Conservation (phyloP, 1,284 basidiomycete genomes). For the Trametes sp. region DNA sequence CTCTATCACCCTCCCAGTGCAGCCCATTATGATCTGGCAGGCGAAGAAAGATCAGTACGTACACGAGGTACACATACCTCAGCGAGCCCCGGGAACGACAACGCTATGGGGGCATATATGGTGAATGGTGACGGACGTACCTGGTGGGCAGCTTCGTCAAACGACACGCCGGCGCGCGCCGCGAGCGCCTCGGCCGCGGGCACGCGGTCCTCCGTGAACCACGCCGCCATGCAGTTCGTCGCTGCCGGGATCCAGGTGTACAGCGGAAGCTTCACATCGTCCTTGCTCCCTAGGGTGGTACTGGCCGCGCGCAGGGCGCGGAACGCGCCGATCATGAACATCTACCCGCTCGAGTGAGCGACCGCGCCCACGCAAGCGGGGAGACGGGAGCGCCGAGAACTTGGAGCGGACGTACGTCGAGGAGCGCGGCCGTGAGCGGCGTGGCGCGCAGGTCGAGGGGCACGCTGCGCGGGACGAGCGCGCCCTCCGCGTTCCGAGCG, state of each 20-base stretch:
- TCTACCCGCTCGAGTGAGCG: background rate
- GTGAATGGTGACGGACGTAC: background rate
- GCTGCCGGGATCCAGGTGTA: slow-evolving; percentile 1
- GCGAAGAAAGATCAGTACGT: background rate
- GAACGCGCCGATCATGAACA: background rate
- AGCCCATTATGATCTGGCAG: background rate
- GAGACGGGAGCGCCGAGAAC: background rate
- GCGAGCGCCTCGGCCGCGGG: slow-evolving; percentile 1
- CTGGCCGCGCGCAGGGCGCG: background rate
- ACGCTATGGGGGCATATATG: no score
- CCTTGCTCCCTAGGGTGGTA: background rate
- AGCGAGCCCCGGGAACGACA: no score
- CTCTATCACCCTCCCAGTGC: background rate
- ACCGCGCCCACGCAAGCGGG: background rate
- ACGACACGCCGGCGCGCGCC: background rate
- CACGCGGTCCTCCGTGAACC: background rate
- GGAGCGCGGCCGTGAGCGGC: background rate
- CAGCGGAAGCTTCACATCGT: background rate
- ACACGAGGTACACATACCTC: no score
- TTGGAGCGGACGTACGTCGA: slow-evolving; percentile 1
- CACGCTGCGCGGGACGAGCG: background rate
- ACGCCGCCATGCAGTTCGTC: background rate
- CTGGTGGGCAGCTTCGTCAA: slow-evolving; percentile 4
- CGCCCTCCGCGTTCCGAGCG: background rate
- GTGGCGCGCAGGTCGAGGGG: background rate